Evolutionary conservation across 2,329 filamentous ascomycete genomes (phyloP), one percentile per base, ranked within the genome.

Genomic region (Fusarium anthophilum): DNA sequence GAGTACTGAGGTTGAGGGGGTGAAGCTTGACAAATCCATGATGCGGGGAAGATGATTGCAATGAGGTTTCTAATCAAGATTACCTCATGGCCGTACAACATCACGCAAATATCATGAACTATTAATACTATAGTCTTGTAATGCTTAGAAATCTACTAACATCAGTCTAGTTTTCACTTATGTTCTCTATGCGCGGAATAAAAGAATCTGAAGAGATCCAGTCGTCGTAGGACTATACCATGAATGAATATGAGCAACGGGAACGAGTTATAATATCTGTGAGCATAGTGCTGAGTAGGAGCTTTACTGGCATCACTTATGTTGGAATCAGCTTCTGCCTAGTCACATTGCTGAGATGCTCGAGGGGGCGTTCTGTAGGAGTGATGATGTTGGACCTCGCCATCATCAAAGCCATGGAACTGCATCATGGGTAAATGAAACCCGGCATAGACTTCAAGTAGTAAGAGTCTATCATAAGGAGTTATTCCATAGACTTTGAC

Each of bases 21-120:
- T 17, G 37, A 56, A 50, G 55, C 37, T 53, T 47, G 28, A 41
- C 35, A 57, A 72, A 67, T 62, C 47, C 55, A 50, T 65, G 63
- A 65, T 74, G 71, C 67, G 71, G 71, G 71, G 71, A 61, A 74
- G 57, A 66, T 66, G 39, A 56, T 53, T 30, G 39, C 45, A 50
- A 48, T 44, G 45, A 44, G 28, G 9, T 43, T 56, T 26, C 32
- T 22, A 20, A 26, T 54, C 54, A 55, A 28, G 32, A 20, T 45
- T 13, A 45, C 26, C 62, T 58, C 43, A 50, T 32, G 54, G 54
- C 63, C 24, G 12, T 50, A 37, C 30, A 47, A 24, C 41, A 39
- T 28, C 35, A 24, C 69, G 24, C 30, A 30, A 54, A 39, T 38
- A 24, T 26, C 18, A 37, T 30, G 17, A 30, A 6, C 6, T 47